Base-by-base conservation (phyloP, 1,139 yeast genomes). In the Sugiyamaella novakii region DNA sequence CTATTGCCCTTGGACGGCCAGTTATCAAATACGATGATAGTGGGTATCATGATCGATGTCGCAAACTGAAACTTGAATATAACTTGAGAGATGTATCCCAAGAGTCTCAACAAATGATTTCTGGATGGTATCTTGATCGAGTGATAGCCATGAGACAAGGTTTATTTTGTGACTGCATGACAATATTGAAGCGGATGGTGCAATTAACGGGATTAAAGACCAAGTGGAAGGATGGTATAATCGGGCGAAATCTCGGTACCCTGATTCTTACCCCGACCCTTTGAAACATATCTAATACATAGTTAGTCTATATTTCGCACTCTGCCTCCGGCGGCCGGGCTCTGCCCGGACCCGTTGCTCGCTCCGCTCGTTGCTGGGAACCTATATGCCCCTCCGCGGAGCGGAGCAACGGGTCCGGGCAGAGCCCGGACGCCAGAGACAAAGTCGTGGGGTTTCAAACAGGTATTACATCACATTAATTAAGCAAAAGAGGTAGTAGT, bases 141-240 rank as follows among this genome's bases (percentile, higher is more conserved):
- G 50, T 61, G 21, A 51, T 55, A 2, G 51, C 50, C 6, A 61
- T 65, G 66, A 57, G 68, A 8, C 31, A 49, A 14, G 49, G 53
- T 11, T 40, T 53, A 21, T 17, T 35, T 3, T 65, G 68, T 50
- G 68, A 65, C 53, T 63, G 14, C 29, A 50, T 38, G 33, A 40
- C 1, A 54, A 58, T 43, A 43, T 52, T 3, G 47, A 47, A 11
- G 55, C 55, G 2, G 66, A 63, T 40, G 64, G 65, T 30, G 47
- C 47, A 14, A 51, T 57, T 35, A 51, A 55, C 31, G 64, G 59
- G 1, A 44, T 51, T 3, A 54, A 54, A 5, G 67, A 64, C 51
- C 66, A 59, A 35, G 57, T 55, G 35, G 68, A 64, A 37, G 68
- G 68, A 5, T 64, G 67, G 68, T 64, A 63, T 61, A 54, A 56